Evolutionary conservation across 768 basidiomycete species (phyloP).

Genomic region (Sarcodon sp.): DNA sequence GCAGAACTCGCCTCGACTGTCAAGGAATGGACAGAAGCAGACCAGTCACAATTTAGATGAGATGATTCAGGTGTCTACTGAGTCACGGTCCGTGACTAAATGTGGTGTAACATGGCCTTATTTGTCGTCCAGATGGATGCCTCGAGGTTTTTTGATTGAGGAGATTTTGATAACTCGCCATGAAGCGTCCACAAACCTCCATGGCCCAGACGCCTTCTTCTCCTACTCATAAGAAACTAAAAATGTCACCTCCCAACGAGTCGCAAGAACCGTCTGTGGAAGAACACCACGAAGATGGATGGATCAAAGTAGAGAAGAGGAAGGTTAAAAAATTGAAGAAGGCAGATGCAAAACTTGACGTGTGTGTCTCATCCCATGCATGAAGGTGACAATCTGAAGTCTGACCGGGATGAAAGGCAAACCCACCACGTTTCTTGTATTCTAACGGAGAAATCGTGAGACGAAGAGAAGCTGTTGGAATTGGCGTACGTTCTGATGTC

Average conservation of each 20-base stretch:
- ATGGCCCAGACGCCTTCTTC: conserved; percentile 6
- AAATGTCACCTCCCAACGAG: conserved; percentile 5
- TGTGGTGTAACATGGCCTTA: no score
- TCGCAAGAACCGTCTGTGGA: background rate
- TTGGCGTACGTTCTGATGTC: conserved; percentile 46
- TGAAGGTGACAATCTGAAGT: no score
- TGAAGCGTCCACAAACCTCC: background rate
- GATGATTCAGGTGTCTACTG: no score
- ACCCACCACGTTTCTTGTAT: conserved; percentile 73
- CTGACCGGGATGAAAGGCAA: conserved; percentile 21
- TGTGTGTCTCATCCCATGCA: conserved; percentile 23
- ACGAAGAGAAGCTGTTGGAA: conserved; percentile 62
- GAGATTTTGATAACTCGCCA: background rate
- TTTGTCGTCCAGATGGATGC: no score
- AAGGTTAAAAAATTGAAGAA: conserved; percentile 62
- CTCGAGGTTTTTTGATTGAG: no score
- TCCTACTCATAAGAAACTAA: conserved; percentile 29
- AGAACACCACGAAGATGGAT: conserved; percentile 19
- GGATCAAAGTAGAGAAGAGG: conserved; percentile 63
- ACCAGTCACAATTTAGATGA: no score
- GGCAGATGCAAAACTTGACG: conserved; percentile 42
- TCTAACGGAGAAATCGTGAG: conserved; percentile 63
- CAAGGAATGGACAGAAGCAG: no score
- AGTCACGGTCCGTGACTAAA: no score
- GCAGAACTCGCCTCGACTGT: no score